phyloP scores from a whole-genome alignment of 768 basidiomycete species.

The Cystofilobasidium bisporidii region DNA sequence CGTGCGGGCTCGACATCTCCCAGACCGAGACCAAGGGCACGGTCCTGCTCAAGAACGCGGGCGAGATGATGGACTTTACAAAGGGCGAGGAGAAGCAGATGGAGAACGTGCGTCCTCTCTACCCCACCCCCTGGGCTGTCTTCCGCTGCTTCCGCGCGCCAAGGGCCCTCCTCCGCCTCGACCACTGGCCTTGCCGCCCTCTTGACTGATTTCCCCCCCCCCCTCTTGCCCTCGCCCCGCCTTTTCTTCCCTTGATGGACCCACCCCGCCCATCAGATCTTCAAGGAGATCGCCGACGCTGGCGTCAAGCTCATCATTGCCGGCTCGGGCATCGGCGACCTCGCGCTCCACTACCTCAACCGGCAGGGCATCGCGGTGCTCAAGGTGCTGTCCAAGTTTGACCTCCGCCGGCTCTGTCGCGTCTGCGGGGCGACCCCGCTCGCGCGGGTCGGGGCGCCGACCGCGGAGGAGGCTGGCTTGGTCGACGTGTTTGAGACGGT shows the following conservation, averaged over 20 bases:
- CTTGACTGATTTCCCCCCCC: too few relatives aligned
- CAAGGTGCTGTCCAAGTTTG: constrained; percentile 96
- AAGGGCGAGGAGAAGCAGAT: constrained; percentile 91
- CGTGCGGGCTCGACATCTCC: constrained; percentile 78
- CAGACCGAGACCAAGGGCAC: constrained; percentile 99
- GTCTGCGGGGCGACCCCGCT: constrained; percentile 95
- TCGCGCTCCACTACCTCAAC: constrained; percentile 94
- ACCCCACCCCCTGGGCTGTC: neutral
- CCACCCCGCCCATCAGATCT: constrained; percentile 52
- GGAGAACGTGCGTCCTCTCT: constrained; percentile 60
- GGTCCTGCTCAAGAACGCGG: constrained; percentile 84
- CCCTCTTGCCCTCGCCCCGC: too few relatives aligned
- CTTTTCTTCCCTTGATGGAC: too few relatives aligned
- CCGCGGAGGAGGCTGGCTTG: constrained; percentile 86
- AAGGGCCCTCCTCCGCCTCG: neutral
- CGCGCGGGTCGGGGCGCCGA: constrained; percentile 89
- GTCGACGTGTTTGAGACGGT: constrained; percentile 90
- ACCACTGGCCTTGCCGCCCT: too few relatives aligned
- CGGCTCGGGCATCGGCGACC: constrained; percentile 84
- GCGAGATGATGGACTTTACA: constrained; percentile 96
- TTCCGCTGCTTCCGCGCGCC: neutral
- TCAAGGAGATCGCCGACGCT: constrained; percentile 93
- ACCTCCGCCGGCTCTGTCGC: constrained; percentile 82
- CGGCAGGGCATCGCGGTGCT: constrained; percentile 86
- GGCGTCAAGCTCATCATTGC: constrained; percentile 91